Evolutionary conservation across 2,329 filamentous ascomycete genomes (phyloP), one percentile per base, ranked within the genome.

Genomic region (Colletotrichum acutatum): DNA sequence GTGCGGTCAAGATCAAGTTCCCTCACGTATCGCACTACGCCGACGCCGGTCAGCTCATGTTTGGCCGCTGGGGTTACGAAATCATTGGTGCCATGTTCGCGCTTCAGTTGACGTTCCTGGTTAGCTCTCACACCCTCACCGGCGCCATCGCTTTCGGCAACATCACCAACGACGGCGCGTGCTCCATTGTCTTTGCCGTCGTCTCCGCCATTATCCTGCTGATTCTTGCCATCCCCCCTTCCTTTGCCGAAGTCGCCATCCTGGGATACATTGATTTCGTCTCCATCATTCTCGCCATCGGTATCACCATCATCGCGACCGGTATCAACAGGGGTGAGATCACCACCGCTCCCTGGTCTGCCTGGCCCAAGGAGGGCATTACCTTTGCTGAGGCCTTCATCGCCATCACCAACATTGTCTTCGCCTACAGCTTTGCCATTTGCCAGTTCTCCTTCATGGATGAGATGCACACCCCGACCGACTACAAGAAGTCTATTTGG

Each of bases 41-140:
- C 26, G 92, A 94, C 77, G 92, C 90, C 16, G 92, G 91, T 2
- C 84, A 87, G 57, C 84, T 94, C 60, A 83, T 94, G 62, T 85
- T 86, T 71, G 93, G 93, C 9, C 83, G 82, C 22, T 83, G 89
- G 52, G 91, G 90, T 1, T 88, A 90, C 74, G 90, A 93, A 79
- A 75, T 94, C 37, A 83, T 93, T 57, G 91, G 90, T 28, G 81
- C 84, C 74, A 90, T 88, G 75, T 91, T 92, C 76, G 83, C 88
- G 11, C 81, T 94, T 22, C 90, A 93, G 80, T 84, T 94, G 52
- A 83, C 92, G 68, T 93, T 94, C 82, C 88, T 93, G 76, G 91
- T 92, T 81, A 91, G 89, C 42, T 92, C 91, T n/a, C 93, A 95
- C 81, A 85, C 93, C 64, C 83, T 94, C 74, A 93, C 91, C 0